These are phyloP conservation scores for Hydnomerulius pinastri DNA, from an alignment of 768 basidiomycete species.

Conservation along the genomic window DNA sequence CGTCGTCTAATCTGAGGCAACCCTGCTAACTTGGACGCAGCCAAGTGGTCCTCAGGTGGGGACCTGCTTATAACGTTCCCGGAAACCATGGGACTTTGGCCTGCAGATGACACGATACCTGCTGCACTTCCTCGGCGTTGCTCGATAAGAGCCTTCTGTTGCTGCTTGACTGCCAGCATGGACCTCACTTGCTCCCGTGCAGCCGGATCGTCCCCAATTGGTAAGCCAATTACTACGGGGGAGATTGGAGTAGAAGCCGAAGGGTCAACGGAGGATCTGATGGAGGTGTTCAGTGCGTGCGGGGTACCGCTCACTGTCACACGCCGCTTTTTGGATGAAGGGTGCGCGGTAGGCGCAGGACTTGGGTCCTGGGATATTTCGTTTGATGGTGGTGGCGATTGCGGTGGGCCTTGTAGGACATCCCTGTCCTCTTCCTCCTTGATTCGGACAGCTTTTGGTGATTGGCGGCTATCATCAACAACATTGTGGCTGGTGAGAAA, in stretches of 20 bases:
- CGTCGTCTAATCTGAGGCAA: constrained; percentile 35
- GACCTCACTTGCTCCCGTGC: constrained; percentile 65
- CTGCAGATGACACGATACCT: constrained; percentile 37
- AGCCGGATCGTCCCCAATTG: constrained; percentile 57
- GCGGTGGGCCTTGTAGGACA: constrained; percentile 36
- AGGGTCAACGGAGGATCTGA: constrained; percentile 42
- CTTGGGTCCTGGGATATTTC: constrained; percentile 21
- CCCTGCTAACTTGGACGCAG: constrained; percentile 27
- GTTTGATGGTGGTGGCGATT: constrained; percentile 32
- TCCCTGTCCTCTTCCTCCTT: constrained; percentile 68
- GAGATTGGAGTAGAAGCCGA: constrained; percentile 59
- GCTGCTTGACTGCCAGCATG: constrained; percentile 64
- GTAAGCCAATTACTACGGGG: constrained; percentile 64
- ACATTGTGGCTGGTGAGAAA: constrained; percentile 19
- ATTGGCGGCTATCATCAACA: constrained; percentile 38
- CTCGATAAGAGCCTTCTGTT: constrained; percentile 71
- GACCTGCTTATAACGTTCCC: constrained; percentile 28
- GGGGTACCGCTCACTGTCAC: constrained; percentile 65
- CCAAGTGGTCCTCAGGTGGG: constrained; percentile 24
- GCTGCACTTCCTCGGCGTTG: constrained; percentile 65
- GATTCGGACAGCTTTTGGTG: constrained; percentile 50
- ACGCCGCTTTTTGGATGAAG: constrained; percentile 62
- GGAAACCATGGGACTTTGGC: constrained; percentile 16
- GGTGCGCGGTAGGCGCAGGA: constrained; percentile 43
- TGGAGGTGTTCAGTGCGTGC: constrained; percentile 55